These are phyloP conservation scores for Trifolium fragiferum DNA, from an alignment of 306 rosid genomes.

Conservation along the genomic window DNA sequence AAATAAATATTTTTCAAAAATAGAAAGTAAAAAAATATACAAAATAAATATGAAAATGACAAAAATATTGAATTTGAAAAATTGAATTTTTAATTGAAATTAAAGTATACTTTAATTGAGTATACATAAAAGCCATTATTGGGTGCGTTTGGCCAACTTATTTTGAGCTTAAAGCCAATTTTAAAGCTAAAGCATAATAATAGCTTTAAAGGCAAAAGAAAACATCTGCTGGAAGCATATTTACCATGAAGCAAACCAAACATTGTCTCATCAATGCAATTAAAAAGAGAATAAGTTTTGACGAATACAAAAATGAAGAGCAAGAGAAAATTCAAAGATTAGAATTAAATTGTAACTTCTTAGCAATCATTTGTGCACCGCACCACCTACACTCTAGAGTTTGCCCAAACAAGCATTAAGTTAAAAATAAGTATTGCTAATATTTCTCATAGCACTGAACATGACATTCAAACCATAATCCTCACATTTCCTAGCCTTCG, in stretches of 20 bases:
- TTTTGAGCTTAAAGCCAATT: no score
- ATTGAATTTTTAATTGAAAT: no score
- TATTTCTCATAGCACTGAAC: conserved; percentile 17
- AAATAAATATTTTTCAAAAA: no score
- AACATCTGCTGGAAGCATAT: not conserved
- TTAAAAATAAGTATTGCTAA: conserved; percentile 1
- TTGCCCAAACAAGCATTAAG: not conserved
- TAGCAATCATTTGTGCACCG: not conserved
- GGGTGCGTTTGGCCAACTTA: no score
- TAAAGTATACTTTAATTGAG: no score
- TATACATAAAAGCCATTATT: no score
- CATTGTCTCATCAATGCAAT: not conserved
- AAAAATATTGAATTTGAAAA: no score
- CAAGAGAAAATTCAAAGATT: not conserved
- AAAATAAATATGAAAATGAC: no score
- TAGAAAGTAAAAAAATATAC: no score
- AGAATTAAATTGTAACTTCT: not conserved
- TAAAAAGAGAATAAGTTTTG: conserved; percentile 1
- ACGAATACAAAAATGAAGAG: not conserved
- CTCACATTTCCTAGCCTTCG: conserved; percentile 24
- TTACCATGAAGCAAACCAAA: not conserved
- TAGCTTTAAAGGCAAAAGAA: no score
- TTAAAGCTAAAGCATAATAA: no score
- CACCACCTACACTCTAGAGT: conserved; percentile 1
- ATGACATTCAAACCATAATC: conserved; percentile 21